Base-by-base conservation (phyloP, 2,329 filamentous ascomycete genomes). In the Pseudogymnoascus sp. region DNA sequence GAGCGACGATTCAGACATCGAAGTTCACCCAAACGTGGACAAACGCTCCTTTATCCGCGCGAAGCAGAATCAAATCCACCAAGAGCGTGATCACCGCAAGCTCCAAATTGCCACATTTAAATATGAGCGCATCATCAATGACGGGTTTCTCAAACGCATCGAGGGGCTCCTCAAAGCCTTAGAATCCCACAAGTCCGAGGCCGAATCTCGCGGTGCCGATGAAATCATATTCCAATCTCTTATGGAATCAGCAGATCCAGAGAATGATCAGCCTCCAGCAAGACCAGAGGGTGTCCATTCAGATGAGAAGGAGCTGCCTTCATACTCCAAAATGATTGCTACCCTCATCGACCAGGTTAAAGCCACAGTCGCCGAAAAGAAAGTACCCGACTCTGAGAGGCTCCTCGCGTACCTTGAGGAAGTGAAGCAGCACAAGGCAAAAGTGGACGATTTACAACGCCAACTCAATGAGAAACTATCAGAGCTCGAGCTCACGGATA, bases 1-100 rank as follows among this genome's bases (percentile, higher is more conserved):
- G 74, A 96, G 91, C 73, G 95, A 99, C 77, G 95, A 99, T 78
- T 97, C 92, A 61, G 95, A 99, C 73, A 88, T 99, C 71, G 95
- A 99, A 79, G 95, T 97, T 61, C 95, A 99, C 77, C 95, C 95
- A 65, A 99, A 99, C 75, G 95, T 99, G 75, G 95, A 99, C 80
- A 99, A 99, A 77, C 86, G 89, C 61, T 97, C 93, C 66, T 99
- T 99, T 77, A 99, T 99, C 76, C 91, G 93, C 68, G 96, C 95
- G 68, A 99, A 99, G 79, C 95, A 97, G 79, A 89, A 87, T 71
- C 93, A 99, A 78, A 99, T 99, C 71, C 95, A 99, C 76, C 87
- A 93, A 73, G 89, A 97, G 75, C 88, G 95, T 63, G 82, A 87
- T 69, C 89, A 96, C 72, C 88, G 95, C 64, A 91, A 89, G 74